phyloP scores from a whole-genome alignment of 1,284 basidiomycete genomes.

The Somion occarium region DNA sequence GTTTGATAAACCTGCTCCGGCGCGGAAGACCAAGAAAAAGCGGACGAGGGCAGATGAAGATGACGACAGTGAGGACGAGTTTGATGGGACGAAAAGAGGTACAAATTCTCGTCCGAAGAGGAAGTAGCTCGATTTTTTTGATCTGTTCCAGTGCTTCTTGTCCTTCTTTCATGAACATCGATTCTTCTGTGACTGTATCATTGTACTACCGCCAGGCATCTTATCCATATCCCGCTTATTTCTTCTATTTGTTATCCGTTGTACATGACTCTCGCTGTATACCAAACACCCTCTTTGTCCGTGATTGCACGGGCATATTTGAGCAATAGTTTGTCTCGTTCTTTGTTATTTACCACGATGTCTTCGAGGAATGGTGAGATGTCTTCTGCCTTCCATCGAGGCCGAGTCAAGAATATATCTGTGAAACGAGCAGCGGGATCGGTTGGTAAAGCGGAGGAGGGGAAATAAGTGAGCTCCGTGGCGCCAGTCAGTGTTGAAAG shows the following conservation, averaged over 20 bases:
- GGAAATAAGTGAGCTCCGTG: constrained; percentile 57
- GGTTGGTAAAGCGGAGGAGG: constrained; percentile 64
- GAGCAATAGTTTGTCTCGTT: constrained; percentile 78
- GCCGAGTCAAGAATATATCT: constrained; percentile 77
- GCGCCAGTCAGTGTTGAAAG: no score
- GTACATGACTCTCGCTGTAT: constrained; percentile 53
- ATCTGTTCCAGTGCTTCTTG: neutral
- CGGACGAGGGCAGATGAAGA: constrained; percentile 14
- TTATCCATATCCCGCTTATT: neutral
- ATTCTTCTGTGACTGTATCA: neutral
- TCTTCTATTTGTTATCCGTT: neutral
- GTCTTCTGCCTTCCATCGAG: constrained; percentile 75
- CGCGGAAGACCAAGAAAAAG: constrained; percentile 8
- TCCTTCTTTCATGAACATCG: neutral
- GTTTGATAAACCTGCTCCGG: neutral
- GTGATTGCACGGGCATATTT: constrained; percentile 81
- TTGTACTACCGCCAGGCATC: neutral
- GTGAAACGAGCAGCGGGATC: constrained; percentile 75
- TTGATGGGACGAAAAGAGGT: constrained; percentile 9
- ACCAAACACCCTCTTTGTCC: constrained; percentile 63
- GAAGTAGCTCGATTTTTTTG: constrained; percentile 4
- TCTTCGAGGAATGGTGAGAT: constrained; percentile 79
- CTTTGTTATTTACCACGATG: constrained; percentile 78
- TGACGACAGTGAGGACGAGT: constrained; percentile 12
- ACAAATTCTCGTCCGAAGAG: constrained; percentile 8